A percentile compares a stretch with the other conserved stretches of the same genome.
These are phyloP conservation scores for Letharia columbiana DNA, from an alignment of 495 filamentous ascomycete species.

Conservation along the genomic window DNA sequence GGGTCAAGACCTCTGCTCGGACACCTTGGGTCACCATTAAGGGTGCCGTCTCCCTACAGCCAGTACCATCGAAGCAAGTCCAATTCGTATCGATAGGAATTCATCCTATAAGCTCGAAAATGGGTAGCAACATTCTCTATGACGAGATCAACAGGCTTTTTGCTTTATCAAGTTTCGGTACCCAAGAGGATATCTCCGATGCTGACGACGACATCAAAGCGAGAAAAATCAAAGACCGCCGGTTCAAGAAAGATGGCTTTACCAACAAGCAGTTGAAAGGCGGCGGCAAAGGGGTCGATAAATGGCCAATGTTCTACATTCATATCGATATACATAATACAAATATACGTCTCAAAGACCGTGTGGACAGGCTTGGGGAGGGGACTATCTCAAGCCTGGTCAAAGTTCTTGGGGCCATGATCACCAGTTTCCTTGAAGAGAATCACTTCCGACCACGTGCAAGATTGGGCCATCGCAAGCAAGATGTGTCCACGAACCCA, in stretches of 20 bases:
- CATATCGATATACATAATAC: constrained; percentile 45
- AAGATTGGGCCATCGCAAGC: constrained; percentile 1
- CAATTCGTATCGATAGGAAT: constrained; percentile 78
- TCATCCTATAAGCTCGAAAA: constrained; percentile 44
- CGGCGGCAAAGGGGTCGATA: constrained; percentile 58
- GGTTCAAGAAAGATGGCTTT: constrained; percentile 41
- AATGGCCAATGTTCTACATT: constrained; percentile 88
- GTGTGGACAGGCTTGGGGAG: constrained; percentile 31
- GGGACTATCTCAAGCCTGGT: constrained; percentile 43
- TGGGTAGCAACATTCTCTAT: constrained; percentile 58
- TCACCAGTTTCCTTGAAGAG: constrained; percentile 59
- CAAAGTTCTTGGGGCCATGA: constrained; percentile 54
- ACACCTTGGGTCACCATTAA: constrained; percentile 49
- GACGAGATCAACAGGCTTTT: constrained; percentile 75
- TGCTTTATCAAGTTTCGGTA: constrained; percentile 67
- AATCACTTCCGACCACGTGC: constrained; percentile 52
- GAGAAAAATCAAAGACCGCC: constrained; percentile 33
- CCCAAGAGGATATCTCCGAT: constrained; percentile 39
- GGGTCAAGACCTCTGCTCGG: constrained; percentile 61
- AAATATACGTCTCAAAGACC: not conserved
- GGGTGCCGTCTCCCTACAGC: constrained; percentile 61
- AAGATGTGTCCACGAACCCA: not conserved
- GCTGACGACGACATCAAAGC: constrained; percentile 31
- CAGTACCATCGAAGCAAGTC: constrained; percentile 57
- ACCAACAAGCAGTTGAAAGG: constrained; percentile 50